Base-by-base conservation (phyloP, 2,329 filamentous ascomycete species). In the Dryadomyces quercivorus region DNA sequence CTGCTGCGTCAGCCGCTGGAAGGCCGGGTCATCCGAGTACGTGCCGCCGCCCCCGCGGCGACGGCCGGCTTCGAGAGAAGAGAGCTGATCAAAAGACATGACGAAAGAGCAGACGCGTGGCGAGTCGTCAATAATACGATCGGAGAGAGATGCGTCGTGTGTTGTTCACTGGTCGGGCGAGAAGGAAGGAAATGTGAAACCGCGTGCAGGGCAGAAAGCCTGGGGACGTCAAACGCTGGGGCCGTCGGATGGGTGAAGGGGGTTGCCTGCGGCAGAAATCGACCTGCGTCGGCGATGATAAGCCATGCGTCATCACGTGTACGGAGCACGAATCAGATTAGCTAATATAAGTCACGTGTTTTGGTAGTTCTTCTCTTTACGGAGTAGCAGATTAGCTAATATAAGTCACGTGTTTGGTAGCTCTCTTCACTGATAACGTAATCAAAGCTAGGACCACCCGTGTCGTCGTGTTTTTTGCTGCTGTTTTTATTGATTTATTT, bases 31-130 rank as follows among this genome's bases (percentile, higher is more conserved):
- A 72, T 98, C 93, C 65, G 80, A 77, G 72, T 95, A 98, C 48
- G 83, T 76, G 66, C 86, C 86, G 67, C 81, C 75, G 59, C 82
- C 80, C 45, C 55, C 56, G 45, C 57, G 61, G 52, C 61, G 62
- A 76, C 72, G 77, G 78, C 85, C 76, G 61, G 91, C 83, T 74
- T 97, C 92, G 61, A 96, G 77, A 58, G 81, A 85, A 55, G 86
- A 86, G 59, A 93, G 79, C 62, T 88, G 87, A 67, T 95, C 87
- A 72, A 93, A 97, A 18, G 92, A 95, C 92, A 97, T 97, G n/a
- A 3, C 7, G 21, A 16, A 16, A 31, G 18, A 7, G 43, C 10
- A 12, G 8, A 18, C 4, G 26, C 4, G 26, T 31, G 26, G 26
- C 26, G 26, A 31, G 26, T 31, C 4, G 26, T 31, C 26, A 8